A percentile compares a stretch with the other conserved stretches of the same genome.
Evolutionary conservation across 768 basidiomycete genomes (phyloP).

Genomic region (Auricularia sp.): DNA sequence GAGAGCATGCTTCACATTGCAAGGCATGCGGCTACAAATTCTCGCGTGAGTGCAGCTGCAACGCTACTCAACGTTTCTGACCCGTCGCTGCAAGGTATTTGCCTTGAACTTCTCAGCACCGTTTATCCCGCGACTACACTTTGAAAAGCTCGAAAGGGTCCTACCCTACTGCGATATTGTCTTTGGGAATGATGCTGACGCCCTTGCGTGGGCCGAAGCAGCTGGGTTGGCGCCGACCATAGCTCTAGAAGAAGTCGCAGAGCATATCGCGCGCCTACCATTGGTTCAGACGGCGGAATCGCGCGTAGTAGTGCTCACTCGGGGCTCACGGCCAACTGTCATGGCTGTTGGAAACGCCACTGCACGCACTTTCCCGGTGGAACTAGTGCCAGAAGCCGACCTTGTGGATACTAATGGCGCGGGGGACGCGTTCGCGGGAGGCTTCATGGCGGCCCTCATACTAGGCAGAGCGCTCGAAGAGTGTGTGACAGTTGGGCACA

Average conservation of each 20-base stretch:
- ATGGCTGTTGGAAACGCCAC: constrained; percentile 26
- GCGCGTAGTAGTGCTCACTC: constrained; percentile 63
- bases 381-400: constrained; percentile 30
- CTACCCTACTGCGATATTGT: constrained; percentile 79
- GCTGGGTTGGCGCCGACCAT: constrained; percentile 57
- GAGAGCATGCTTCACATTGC: constrained; percentile 61
- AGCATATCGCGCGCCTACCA: constrained; percentile 57
- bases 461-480: constrained; percentile 69
- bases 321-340: constrained; percentile 32
- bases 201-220: constrained; percentile 71
- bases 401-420: constrained; percentile 98
- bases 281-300: constrained; percentile 76
- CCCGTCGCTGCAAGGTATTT: constrained; percentile 48
- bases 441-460: constrained; percentile 80
- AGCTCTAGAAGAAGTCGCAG: constrained; percentile 61
- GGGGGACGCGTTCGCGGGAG: constrained; percentile 95
- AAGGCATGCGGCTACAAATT: constrained; percentile 60
- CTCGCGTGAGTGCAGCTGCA: constrained; percentile 48
- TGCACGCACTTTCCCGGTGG: constrained; percentile 15
- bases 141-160: constrained; percentile 64
- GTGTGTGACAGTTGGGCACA: constrained; percentile 77
- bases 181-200: constrained; percentile 93
- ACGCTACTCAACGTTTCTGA: neutral
- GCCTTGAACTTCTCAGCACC: constrained; percentile 92
- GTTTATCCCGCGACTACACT: constrained; percentile 93